Percentiles rank a stretch among this genome's conserved stretches.
phyloP scores from a whole-genome alignment of 345 rosid species.

The Theobroma cacao region DNA sequence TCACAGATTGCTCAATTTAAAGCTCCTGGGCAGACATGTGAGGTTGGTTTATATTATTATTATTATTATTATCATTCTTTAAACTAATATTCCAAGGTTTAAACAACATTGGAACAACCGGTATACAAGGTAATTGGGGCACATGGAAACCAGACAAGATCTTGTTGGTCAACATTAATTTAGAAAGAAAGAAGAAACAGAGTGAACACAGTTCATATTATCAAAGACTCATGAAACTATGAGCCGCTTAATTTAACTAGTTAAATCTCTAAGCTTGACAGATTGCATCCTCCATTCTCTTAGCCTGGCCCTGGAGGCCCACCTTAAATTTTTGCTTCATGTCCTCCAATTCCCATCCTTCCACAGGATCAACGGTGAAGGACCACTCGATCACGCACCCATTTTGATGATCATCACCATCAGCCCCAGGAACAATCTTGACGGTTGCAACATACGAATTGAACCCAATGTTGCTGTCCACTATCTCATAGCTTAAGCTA shows the following conservation, averaged over 20 bases:
- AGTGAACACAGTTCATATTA: not conserved
- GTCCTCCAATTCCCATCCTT: conserved; percentile 40
- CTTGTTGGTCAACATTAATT: not conserved
- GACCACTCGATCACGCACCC: conserved; percentile 68
- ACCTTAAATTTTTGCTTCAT: conserved; percentile 36
- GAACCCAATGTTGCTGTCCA: conserved; percentile 59
- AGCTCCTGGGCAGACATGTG: no score
- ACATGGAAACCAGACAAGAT: not conserved
- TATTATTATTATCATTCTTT: no score
- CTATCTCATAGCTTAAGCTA: conserved; percentile 45
- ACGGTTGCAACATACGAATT: conserved; percentile 49
- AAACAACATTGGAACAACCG: not conserved
- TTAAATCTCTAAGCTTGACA: not conserved
- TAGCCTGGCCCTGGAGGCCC: conserved; percentile 31
- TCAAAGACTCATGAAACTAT: not conserved
- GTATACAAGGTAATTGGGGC: not conserved
- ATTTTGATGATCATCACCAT: not conserved
- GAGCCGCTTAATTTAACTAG: not conserved
- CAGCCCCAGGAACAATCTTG: conserved; percentile 25
- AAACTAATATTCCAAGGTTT: no score
- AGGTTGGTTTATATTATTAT: no score
- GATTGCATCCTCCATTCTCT: conserved; percentile 32
- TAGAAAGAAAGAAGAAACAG: not conserved
- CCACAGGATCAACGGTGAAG: conserved; percentile 53
- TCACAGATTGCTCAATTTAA: no score